phyloP scores from a whole-genome alignment of 2,329 filamentous ascomycete species.

The Hypoxylon sp. region DNA sequence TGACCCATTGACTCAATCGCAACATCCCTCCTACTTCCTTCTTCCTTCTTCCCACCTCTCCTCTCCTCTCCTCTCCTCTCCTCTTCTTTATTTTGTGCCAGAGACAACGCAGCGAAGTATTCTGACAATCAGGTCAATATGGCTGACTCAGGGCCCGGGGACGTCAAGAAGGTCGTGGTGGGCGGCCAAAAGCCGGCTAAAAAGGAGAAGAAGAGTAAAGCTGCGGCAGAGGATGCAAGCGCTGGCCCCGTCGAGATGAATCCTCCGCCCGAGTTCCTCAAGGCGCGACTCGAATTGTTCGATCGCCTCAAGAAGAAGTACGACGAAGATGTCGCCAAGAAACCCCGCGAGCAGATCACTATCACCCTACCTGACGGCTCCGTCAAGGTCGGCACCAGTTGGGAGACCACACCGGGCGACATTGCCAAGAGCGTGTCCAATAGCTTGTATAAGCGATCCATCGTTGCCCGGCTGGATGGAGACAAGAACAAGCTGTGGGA shows the following conservation, averaged over 20 bases:
- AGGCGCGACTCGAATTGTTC: slow-evolving; percentile 88
- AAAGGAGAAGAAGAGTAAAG: slow-evolving; percentile 60
- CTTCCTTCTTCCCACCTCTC: background rate
- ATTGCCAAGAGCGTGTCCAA: slow-evolving; percentile 86
- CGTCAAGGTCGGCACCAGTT: slow-evolving; percentile 81
- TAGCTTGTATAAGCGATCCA: slow-evolving; percentile 86
- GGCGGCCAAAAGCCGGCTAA: slow-evolving; percentile 58
- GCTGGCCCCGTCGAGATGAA: slow-evolving; percentile 64
- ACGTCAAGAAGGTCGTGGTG: slow-evolving; percentile 72
- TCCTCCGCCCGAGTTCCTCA: slow-evolving; percentile 80
- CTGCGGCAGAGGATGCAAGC: slow-evolving; percentile 54
- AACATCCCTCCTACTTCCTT: background rate
- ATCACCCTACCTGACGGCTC: slow-evolving; percentile 82
- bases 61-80: background rate
- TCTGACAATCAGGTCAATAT: slow-evolving; percentile 17
- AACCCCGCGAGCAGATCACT: slow-evolving; percentile 80
- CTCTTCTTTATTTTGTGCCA: background rate
- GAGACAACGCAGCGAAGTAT: background rate
- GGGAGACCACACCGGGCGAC: slow-evolving; percentile 89
- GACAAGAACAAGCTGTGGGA: slow-evolving; percentile 85
- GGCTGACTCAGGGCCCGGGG: slow-evolving; percentile 47
- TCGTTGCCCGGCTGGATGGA: slow-evolving; percentile 88
- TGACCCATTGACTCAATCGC: background rate
- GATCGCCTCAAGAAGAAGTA: slow-evolving; percentile 88
- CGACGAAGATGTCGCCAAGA: slow-evolving; percentile 74